Conservation (phyloP, 2,329 filamentous ascomycete species). For the Hymenoscyphus salicellus region DNA sequence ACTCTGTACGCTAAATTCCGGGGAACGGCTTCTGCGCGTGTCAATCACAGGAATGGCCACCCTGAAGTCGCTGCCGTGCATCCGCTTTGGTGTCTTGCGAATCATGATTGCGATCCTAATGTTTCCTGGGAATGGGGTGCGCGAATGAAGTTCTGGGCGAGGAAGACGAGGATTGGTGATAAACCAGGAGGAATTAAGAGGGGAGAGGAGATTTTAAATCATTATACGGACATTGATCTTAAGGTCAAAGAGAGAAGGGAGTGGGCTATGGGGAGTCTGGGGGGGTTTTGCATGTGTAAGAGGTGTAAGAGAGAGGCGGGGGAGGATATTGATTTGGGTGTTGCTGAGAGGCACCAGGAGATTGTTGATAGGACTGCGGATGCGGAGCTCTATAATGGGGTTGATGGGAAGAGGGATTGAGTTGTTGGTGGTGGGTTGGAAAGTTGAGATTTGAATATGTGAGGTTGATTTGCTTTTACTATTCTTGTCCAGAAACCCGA, state of each 20-base stretch:
- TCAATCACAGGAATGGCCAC: constrained; percentile 71
- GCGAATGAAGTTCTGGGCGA: constrained; percentile 66
- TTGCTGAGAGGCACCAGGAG: too few relatives aligned
- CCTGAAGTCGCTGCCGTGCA: constrained; percentile 93
- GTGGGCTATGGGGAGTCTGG: constrained; percentile 84
- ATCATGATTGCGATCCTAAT: constrained; percentile 94
- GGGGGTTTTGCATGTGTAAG: constrained; percentile 82
- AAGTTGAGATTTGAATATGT: too few relatives aligned
- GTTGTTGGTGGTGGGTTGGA: too few relatives aligned
- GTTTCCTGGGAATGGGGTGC: constrained; percentile 92
- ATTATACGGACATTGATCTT: constrained; percentile 86
- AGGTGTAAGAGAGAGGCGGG: constrained; percentile 73
- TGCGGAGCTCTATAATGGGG: too few relatives aligned
- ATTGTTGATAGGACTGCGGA: too few relatives aligned
- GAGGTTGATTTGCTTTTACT: too few relatives aligned
- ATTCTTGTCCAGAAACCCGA: too few relatives aligned
- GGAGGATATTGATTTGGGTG: constrained; percentile 8
- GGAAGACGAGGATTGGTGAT: constrained; percentile 55
- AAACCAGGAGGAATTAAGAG: constrained; percentile 61
- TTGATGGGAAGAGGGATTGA: too few relatives aligned
- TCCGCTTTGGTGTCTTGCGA: constrained; percentile 92
- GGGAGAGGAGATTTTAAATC: constrained; percentile 84
- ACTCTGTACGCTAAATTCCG: constrained; percentile 91
- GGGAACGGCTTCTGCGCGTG: constrained; percentile 83
- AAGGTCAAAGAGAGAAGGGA: constrained; percentile 77